phyloP scores from a whole-genome alignment of 352 stramenopile genomes.

The Phytopythium helicoides region DNA sequence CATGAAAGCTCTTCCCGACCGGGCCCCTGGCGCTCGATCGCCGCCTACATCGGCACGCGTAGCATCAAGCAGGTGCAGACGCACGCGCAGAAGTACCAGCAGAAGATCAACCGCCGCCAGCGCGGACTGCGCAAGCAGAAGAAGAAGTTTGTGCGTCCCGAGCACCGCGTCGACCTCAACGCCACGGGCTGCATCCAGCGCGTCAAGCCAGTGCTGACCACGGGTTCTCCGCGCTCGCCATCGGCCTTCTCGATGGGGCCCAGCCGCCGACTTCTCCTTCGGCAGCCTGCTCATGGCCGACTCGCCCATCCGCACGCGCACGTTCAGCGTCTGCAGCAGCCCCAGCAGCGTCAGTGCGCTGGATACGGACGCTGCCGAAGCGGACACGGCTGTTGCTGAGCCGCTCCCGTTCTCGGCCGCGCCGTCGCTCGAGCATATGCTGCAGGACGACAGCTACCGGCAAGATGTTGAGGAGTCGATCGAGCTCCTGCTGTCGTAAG shows the following conservation, averaged over 20 bases:
- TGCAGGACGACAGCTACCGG: slow-evolving; percentile 44
- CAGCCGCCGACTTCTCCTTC: slow-evolving; percentile 28
- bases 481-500: slow-evolving; percentile 49
- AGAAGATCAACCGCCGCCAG: slow-evolving; percentile 81
- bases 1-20: slow-evolving; percentile 80
- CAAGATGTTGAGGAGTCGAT: slow-evolving; percentile 57
- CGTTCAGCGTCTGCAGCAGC: slow-evolving; percentile 23
- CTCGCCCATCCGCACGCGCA: slow-evolving; percentile 1
- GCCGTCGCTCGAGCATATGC: slow-evolving; percentile 35
- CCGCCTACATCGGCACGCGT: slow-evolving; percentile 69
- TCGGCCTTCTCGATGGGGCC: slow-evolving; percentile 16
- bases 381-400: slow-evolving; percentile 27
- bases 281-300: slow-evolving; percentile 22
- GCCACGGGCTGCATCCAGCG: slow-evolving; percentile 65
- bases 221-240: slow-evolving; percentile 45
- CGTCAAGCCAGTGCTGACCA: slow-evolving; percentile 35
- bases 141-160: slow-evolving; percentile 70
- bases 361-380: slow-evolving; percentile 24
- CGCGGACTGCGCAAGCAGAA: slow-evolving; percentile 83
- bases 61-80: slow-evolving; percentile 85
- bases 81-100: slow-evolving; percentile 85
- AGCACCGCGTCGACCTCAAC: slow-evolving; percentile 71
- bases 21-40: slow-evolving; percentile 72
- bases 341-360: slow-evolving; percentile 22
- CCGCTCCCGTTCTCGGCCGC: slow-evolving; percentile 49